Base-by-base conservation (phyloP, 1,284 basidiomycete species). In the Sporisorium graminicola region DNA sequence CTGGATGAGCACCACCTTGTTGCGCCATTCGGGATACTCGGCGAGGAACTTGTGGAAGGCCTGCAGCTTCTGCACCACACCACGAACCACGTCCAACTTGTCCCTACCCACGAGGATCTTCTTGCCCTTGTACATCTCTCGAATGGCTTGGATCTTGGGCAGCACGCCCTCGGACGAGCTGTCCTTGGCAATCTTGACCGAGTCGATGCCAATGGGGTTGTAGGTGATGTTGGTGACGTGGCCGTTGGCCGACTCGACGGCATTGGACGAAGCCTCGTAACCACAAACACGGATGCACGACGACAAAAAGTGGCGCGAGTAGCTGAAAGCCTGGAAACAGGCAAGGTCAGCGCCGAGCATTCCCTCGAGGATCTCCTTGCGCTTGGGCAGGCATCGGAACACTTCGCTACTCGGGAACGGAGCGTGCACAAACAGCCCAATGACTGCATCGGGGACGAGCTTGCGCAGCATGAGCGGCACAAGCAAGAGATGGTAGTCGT, bases 91-190 rank as follows among this genome's bases (percentile, higher is more conserved):
- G 83, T 99, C 97, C 44, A 99, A 90, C 88, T 99, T 99, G 87
- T 99, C 96, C n/a, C 97, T 90, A 14, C 95, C 96, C 31, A 99
- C 93, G 67, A 99, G 95, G 83, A 99, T 98, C 90, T 98, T 98
- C 89, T 98, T 98, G 80, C 93, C 94, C 80, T 93, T 91, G 87
- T 99, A 99, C 51, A 98, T 87, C 37, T 91, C 89, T 42, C 91
- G 89, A 1, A 99, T 89, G 0, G 94, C 92, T 65, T 93, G 91
- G 37, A 96, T 89, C 87, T 98, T 98, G 26, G 95, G 95, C 71
- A 90, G 87, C 63, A 99, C 92, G 6, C 93, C 94, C 0, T 93
- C 91, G 3, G 91, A 88, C 57, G 91, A 88, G 31, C 91, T 92
- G 86, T 98, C 95, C 61, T 90, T 88, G 27, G 91, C 90, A 37